A percentile compares a stretch with the other conserved stretches of the same genome.
phyloP scores from a whole-genome alignment of 768 basidiomycete genomes.

The Suillus weaverae region DNA sequence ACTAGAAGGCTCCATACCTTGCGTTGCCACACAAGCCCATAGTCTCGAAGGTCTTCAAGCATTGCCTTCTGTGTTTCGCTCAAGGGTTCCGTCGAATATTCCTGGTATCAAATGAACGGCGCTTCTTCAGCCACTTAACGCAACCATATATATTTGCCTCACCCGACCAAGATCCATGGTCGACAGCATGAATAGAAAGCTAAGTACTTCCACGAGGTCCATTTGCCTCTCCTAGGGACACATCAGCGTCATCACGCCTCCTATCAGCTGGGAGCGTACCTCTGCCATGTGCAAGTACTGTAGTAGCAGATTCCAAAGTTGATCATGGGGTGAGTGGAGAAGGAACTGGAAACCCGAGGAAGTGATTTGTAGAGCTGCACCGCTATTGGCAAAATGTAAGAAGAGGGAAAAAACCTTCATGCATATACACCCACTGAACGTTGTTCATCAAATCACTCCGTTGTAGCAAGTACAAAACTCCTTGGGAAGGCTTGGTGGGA shows the following conservation, averaged over 20 bases:
- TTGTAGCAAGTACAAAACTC: conserved; percentile 80
- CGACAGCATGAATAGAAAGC: conserved; percentile 95
- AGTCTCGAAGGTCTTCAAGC: conserved; percentile 90
- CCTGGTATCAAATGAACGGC: conserved; percentile 45
- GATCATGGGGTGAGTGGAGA: conserved; percentile 89
- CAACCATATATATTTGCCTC: conserved; percentile 23
- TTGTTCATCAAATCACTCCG: conserved; percentile 85
- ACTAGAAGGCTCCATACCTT: conserved; percentile 46
- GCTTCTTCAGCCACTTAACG: background rate
- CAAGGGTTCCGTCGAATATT: conserved; percentile 83
- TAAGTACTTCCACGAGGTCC: conserved; percentile 91
- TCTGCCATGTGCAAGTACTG: conserved; percentile 88
- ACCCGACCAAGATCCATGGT: conserved; percentile 94
- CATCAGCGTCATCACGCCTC: conserved; percentile 15
- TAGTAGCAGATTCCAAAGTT: conserved; percentile 91
- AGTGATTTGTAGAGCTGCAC: conserved; percentile 74
- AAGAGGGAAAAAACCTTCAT: background rate
- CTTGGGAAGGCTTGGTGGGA: conserved; percentile 74
- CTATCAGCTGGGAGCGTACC: conserved; percentile 41
- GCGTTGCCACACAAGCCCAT: conserved; percentile 90
- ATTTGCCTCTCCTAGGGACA: conserved; percentile 71
- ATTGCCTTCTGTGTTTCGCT: conserved; percentile 81
- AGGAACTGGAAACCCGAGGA: conserved; percentile 96
- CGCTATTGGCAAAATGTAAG: conserved; percentile 35
- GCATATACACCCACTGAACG: conserved; percentile 49